Percentiles rank a stretch among this genome's conserved stretches.
phyloP scores from a whole-genome alignment of 495 filamentous ascomycete genomes.

The Trichoderma reesei region DNA sequence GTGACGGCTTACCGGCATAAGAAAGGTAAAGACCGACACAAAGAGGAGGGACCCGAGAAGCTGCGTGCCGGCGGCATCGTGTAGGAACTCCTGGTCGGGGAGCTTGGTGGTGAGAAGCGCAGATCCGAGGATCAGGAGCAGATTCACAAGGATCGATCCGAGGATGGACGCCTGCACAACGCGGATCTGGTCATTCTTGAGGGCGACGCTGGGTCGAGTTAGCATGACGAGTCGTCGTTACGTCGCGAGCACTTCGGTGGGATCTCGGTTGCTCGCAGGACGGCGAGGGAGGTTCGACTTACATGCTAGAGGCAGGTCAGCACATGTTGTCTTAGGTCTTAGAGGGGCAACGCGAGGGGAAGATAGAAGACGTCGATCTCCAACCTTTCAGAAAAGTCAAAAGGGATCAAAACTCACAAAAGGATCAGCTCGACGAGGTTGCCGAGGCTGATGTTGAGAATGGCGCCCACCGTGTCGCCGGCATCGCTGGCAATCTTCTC shows the following conservation, averaged over 20 bases:
- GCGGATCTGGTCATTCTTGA: constrained; percentile 45
- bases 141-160: constrained; percentile 65
- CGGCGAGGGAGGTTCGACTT: constrained; percentile 2
- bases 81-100: not conserved
- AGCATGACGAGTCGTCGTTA: not conserved
- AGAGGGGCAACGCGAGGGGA: not conserved
- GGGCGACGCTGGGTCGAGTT: constrained; percentile 3
- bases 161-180: constrained; percentile 67
- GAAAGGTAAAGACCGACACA: constrained; percentile 20
- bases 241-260: not conserved
- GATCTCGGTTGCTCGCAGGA: not conserved
- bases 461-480: constrained; percentile 58
- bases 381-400: not conserved
- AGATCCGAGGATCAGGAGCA: constrained; percentile 69
- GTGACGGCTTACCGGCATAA: constrained; percentile 19
- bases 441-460: constrained; percentile 65
- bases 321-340: not conserved
- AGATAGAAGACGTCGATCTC: not conserved
- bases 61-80: constrained; percentile 16
- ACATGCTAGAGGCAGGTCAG: not conserved
- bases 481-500: constrained; percentile 57
- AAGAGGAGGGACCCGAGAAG: constrained; percentile 18
- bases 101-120: constrained; percentile 58
- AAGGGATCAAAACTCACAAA: constrained; percentile 34
- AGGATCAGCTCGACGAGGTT: constrained; percentile 71